phyloP scores from a whole-genome alignment of 257 asterid species.

The Anisodus acutangulus region DNA sequence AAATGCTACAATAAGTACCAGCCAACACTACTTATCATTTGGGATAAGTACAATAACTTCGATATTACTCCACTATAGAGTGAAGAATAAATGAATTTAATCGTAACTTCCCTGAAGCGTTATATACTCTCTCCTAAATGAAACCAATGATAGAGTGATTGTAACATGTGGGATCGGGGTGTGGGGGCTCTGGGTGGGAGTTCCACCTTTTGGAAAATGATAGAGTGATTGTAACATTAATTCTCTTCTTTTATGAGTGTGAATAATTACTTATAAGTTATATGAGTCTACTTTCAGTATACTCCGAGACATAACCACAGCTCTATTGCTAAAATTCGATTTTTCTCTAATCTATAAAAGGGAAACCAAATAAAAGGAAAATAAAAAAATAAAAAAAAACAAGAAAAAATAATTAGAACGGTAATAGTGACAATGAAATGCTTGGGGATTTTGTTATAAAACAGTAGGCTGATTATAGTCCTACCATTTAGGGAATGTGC shows the following conservation, averaged over 20 bases:
- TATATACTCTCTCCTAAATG: neutral
- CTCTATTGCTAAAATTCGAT: neutral
- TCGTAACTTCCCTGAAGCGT: conserved; percentile 19
- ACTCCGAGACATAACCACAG: neutral
- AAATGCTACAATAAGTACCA: neutral
- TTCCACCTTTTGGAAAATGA: too few species aligned
- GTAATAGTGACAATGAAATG: too few species aligned
- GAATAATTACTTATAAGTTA: conserved; percentile 7
- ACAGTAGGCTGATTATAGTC: too few species aligned
- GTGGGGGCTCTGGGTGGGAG: too few species aligned
- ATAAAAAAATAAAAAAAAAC: too few species aligned
- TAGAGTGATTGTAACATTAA: neutral
- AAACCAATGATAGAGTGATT: neutral
- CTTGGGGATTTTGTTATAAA: too few species aligned
- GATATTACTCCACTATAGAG: neutral
- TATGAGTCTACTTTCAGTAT: neutral
- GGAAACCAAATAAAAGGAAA: neutral
- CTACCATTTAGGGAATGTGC: too few species aligned
- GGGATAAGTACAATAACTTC: conserved; percentile 1
- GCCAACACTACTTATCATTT: conserved; percentile 1
- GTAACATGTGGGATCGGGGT: neutral
- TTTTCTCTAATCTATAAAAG: neutral
- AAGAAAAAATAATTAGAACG: too few species aligned
- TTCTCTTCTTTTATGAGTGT: neutral
- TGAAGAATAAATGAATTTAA: neutral